phyloP scores from a whole-genome alignment of 2,329 filamentous ascomycete genomes.

The Grosmannia serpens region DNA sequence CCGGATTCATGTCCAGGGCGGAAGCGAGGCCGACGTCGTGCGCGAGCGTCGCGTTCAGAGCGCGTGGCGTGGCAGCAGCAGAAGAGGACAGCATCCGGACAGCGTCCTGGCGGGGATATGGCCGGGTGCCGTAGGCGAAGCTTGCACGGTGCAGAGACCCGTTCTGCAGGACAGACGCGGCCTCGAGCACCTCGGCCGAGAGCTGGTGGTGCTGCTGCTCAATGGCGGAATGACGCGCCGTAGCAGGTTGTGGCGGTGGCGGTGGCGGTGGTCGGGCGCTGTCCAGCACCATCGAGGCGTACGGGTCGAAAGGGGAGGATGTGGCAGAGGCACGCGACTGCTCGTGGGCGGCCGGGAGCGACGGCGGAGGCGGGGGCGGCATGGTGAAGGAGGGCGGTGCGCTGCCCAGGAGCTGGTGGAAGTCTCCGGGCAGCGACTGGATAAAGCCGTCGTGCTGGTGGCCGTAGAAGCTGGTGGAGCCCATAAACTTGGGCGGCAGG shows the following conservation, averaged over 20 bases:
- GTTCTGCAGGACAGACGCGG: slow-evolving; percentile 40
- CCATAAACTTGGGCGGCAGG: slow-evolving; percentile 54
- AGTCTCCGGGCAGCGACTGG: slow-evolving; percentile 16
- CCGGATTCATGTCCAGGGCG: not conserved
- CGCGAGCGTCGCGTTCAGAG: no score
- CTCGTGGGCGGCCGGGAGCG: not conserved
- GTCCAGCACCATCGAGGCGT: not conserved
- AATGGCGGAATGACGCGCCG: not conserved
- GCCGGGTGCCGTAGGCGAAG: not conserved
- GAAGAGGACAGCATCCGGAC: not conserved
- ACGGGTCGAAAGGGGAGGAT: no score
- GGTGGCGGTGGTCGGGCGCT: not conserved
- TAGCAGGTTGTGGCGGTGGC: not conserved
- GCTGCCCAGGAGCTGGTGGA: slow-evolving; percentile 15
- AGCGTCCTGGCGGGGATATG: not conserved
- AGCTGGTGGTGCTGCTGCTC: slow-evolving; percentile 17
- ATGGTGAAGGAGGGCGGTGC: slow-evolving; percentile 11
- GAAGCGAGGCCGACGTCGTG: not conserved
- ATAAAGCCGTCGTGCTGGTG: slow-evolving; percentile 29
- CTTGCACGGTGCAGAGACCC: slow-evolving; percentile 17
- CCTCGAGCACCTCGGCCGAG: slow-evolving; percentile 46
- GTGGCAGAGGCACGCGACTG: not conserved
- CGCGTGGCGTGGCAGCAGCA: no score
- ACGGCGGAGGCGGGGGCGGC: not conserved
- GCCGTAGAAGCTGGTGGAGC: slow-evolving; percentile 52